A percentile compares a stretch with the other conserved stretches of the same genome.
Evolutionary conservation across 78 protist genomes (phyloP).

Genomic region (Tieghemostelium lacteum): DNA sequence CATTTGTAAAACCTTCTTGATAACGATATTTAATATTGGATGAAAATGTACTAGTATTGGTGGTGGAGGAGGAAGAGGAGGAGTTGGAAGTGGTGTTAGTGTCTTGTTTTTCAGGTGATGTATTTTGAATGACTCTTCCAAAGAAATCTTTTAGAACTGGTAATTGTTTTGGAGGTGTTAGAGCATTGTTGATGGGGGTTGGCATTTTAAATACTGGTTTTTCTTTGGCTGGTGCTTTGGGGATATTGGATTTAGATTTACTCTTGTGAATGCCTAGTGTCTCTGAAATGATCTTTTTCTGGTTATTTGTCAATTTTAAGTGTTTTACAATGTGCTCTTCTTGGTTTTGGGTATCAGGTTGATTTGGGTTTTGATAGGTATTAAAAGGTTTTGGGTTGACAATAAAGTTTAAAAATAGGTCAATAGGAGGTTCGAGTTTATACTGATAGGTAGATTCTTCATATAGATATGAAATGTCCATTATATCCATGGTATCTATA

Average conservation of each 20-base stretch:
- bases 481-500: slow-evolving; percentile 29
- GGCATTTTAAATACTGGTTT: slow-evolving; percentile 9
- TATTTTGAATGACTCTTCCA: slow-evolving; percentile 47
- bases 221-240: background rate
- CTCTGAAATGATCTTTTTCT: background rate
- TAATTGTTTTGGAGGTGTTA: background rate
- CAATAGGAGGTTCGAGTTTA: slow-evolving; percentile 43
- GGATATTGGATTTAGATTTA: background rate
- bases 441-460: background rate
- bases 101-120: background rate
- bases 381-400: background rate
- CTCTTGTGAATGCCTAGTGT: no score
- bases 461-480: slow-evolving; percentile 14
- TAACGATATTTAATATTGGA: slow-evolving; percentile 47
- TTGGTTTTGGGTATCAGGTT: background rate
- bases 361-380: background rate
- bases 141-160: slow-evolving; percentile 68
- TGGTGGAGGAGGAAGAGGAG: background rate
- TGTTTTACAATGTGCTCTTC: no score
- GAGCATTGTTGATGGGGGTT: background rate
- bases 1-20: slow-evolving; percentile 86
- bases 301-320: background rate
- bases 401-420: slow-evolving; percentile 5
- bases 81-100: background rate
- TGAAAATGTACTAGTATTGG: background rate